Conservation (phyloP, 768 basidiomycete genomes). For the Mrakia frigida region DNA sequence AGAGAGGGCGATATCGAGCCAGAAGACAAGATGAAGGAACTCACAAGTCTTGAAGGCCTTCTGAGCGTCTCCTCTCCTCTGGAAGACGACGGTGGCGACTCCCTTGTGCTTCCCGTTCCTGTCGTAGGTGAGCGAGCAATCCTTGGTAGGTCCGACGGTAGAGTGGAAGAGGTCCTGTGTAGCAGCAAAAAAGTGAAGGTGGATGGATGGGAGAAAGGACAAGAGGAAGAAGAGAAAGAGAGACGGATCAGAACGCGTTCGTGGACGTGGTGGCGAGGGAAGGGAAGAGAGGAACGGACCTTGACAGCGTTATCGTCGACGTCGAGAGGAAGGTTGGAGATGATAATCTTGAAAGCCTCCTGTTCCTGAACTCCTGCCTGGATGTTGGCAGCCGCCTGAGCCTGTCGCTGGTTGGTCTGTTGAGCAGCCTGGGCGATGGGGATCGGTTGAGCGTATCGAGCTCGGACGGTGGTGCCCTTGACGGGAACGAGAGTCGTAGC, state of each 20-base stretch:
- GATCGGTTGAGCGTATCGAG: conserved; percentile 44
- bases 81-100: conserved; percentile 78
- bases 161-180: conserved; percentile 81
- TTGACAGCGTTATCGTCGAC: conserved; percentile 91
- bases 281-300: conserved; percentile 51
- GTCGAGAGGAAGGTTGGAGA: conserved; percentile 85
- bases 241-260: not conserved
- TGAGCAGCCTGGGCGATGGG: conserved; percentile 19
- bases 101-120: conserved; percentile 82
- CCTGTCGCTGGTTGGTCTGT: conserved; percentile 23
- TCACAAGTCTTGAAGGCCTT: conserved; percentile 78
- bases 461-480: conserved; percentile 37
- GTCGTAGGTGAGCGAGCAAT: conserved; percentile 82
- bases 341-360: conserved; percentile 82
- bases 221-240: not conserved
- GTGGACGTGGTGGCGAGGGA: not conserved
- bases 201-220: not conserved
- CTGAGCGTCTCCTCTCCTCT: conserved; percentile 77
- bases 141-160: conserved; percentile 80
- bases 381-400: conserved; percentile 41
- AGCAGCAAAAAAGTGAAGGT: not conserved
- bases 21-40: conserved; percentile 23
- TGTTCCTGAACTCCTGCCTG: conserved; percentile 42
- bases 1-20: conserved; percentile 15
- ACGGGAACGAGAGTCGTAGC: conserved; percentile 38